Evolutionary conservation across 2,329 filamentous ascomycete genomes (phyloP).

Genomic region (Colletotrichum caudatum): DNA sequence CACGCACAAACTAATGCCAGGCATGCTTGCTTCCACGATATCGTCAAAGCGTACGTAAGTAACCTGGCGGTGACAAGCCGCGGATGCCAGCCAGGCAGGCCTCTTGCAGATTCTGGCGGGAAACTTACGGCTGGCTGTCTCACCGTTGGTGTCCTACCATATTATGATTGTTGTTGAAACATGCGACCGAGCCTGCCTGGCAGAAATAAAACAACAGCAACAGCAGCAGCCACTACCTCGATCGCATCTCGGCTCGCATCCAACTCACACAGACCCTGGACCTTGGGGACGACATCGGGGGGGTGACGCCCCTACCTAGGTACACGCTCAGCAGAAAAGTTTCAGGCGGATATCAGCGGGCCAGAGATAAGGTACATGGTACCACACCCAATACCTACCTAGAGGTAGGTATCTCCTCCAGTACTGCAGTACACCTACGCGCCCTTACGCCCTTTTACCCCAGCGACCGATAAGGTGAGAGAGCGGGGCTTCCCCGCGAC

Average conservation of each 20-base stretch:
- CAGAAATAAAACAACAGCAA: not conserved
- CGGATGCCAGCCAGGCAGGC: not conserved
- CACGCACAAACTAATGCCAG: not conserved
- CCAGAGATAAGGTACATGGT: conserved; percentile 24
- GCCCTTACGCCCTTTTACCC: conserved; percentile 34
- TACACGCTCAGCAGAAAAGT: conserved; percentile 27
- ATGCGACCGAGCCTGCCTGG: not conserved
- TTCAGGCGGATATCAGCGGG: conserved; percentile 42
- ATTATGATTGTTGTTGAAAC: conserved; percentile 5
- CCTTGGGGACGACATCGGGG: not conserved
- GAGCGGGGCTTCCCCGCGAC: conserved; percentile 41
- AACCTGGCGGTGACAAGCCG: not conserved
- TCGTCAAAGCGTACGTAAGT: not conserved
- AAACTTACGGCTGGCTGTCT: not conserved
- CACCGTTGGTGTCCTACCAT: too few relatives aligned
- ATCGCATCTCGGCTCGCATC: conserved; percentile 9
- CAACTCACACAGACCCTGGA: not conserved
- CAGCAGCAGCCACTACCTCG: not conserved
- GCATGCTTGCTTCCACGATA: not conserved
- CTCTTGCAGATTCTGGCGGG: not conserved
- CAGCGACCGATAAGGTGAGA: conserved; percentile 34
- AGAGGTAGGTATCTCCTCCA: too few relatives aligned
- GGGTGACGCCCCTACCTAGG: conserved; percentile 1
- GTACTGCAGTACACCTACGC: conserved; percentile 2
- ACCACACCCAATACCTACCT: not conserved